A percentile compares a stretch with the other conserved stretches of the same genome.
Evolutionary conservation across 2,329 filamentous ascomycete genomes (phyloP).

Genomic region (Colletotrichum tanaceti): DNA sequence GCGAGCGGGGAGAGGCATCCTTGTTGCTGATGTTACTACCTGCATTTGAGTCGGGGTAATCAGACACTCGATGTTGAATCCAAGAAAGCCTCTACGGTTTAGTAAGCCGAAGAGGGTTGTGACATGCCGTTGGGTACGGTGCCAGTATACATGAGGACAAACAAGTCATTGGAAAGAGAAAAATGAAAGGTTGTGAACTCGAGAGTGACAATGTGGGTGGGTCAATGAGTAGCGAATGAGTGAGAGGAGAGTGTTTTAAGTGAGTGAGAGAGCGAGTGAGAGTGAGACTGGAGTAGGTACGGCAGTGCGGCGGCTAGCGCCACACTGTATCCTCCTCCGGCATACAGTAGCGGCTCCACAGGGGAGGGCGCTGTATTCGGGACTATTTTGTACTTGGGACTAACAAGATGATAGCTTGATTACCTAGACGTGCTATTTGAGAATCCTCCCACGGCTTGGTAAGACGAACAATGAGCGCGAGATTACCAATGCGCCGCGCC

Average conservation of each 20-base stretch:
- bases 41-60: neutral
- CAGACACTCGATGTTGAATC: too few relatives aligned
- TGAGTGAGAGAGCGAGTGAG: neutral
- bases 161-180: neutral
- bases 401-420: neutral
- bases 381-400: constrained; percentile 4
- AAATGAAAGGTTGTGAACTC: too few relatives aligned
- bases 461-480: constrained; percentile 10
- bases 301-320: constrained; percentile 28
- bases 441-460: neutral
- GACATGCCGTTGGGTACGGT: too few relatives aligned
- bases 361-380: constrained; percentile 9
- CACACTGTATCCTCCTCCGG: constrained; percentile 22
- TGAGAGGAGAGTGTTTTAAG: neutral
- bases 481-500: constrained; percentile 34
- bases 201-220: too few relatives aligned
- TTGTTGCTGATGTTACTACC: neutral
- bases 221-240: neutral
- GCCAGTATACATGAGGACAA: neutral
- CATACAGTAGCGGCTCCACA: constrained; percentile 15
- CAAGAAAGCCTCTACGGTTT: too few relatives aligned
- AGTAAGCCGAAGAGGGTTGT: too few relatives aligned
- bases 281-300: neutral
- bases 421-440: neutral
- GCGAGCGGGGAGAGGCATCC: neutral